A percentile compares a stretch with the other conserved stretches of the same genome.
These are phyloP conservation scores for Euphorbia schlechtendalii DNA, from an alignment of 441 rosid species.

Conservation along the genomic window DNA sequence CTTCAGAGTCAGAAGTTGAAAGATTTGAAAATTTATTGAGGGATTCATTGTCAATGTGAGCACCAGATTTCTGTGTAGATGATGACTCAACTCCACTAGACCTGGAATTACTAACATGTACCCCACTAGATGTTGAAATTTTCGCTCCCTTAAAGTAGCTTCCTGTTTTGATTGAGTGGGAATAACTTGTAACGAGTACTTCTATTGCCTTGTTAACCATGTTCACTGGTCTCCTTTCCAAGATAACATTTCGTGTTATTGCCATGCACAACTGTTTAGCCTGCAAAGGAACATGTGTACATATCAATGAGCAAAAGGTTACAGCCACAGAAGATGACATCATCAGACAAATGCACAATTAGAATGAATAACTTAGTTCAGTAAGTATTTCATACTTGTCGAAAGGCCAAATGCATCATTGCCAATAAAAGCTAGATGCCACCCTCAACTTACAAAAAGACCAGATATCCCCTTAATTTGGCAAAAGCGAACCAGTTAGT, in stretches of 20 bases:
- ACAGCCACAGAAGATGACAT: not conserved
- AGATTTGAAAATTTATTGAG: slow-evolving; percentile 31
- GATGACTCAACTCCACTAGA: slow-evolving; percentile 32
- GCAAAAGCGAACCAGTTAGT: too few species aligned
- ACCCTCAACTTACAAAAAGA: too few species aligned
- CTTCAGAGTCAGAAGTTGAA: slow-evolving; percentile 50
- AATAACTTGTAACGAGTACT: slow-evolving; percentile 67
- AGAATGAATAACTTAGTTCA: not conserved
- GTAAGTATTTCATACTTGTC: not conserved
- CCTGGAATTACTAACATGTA: slow-evolving; percentile 25
- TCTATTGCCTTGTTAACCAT: slow-evolving; percentile 76
- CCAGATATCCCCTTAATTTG: too few species aligned
- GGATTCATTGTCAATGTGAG: slow-evolving; percentile 29
- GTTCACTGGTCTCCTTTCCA: slow-evolving; percentile 82
- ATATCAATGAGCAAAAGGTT: slow-evolving; percentile 13
- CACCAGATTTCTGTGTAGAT: slow-evolving; percentile 26
- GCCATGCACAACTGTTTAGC: slow-evolving; percentile 84
- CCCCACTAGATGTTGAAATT: slow-evolving; percentile 30
- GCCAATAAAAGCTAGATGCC: too few species aligned
- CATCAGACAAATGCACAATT: not conserved
- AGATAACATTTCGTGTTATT: slow-evolving; percentile 57
- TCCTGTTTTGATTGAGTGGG: slow-evolving; percentile 65
- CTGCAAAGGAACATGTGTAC: slow-evolving; percentile 38
- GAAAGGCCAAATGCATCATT: too few species aligned
- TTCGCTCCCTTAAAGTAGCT: slow-evolving; percentile 55